These are phyloP conservation scores for Solanum rostratum DNA, from an alignment of 257 asterid genomes.

Conservation along the genomic window DNA sequence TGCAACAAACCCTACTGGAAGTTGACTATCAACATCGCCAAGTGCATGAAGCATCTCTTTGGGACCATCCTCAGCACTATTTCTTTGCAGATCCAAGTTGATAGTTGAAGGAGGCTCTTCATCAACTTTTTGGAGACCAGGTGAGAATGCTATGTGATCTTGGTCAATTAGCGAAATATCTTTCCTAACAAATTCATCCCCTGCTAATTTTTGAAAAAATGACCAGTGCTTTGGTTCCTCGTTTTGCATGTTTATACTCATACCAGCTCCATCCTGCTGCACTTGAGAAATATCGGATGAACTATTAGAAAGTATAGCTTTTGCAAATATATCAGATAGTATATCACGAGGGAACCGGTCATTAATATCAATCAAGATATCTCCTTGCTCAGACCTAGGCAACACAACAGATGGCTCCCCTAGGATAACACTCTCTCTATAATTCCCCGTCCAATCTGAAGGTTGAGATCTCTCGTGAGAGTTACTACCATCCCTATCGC, in stretches of 20 bases:
- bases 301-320: constrained; percentile 57
- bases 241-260: constrained; percentile 77
- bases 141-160: constrained; percentile 56
- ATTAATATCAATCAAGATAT: constrained; percentile 80
- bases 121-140: constrained; percentile 46
- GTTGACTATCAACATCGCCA: constrained; percentile 25
- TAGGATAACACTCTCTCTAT: constrained; percentile 5
- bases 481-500: constrained; percentile 24
- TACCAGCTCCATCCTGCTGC: constrained; percentile 56
- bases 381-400: constrained; percentile 55
- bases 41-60: constrained; percentile 25
- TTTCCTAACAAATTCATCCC: constrained; percentile 67
- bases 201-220: constrained; percentile 81
- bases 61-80: constrained; percentile 27
- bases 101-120: constrained; percentile 39
- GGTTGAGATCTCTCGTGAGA: constrained; percentile 32
- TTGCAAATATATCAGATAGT: constrained; percentile 77
- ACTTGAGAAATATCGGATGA: constrained; percentile 39
- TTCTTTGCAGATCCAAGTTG: constrained; percentile 28
- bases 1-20: constrained; percentile 31
- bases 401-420: constrained; percentile 30
- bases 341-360: constrained; percentile 87
- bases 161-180: constrained; percentile 88
- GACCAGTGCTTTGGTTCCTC: constrained; percentile 94
- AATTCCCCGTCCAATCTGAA: constrained; percentile 21